Conservation (phyloP, 2,329 filamentous ascomycete species). For the Nigrospora osmanthi region DNA sequence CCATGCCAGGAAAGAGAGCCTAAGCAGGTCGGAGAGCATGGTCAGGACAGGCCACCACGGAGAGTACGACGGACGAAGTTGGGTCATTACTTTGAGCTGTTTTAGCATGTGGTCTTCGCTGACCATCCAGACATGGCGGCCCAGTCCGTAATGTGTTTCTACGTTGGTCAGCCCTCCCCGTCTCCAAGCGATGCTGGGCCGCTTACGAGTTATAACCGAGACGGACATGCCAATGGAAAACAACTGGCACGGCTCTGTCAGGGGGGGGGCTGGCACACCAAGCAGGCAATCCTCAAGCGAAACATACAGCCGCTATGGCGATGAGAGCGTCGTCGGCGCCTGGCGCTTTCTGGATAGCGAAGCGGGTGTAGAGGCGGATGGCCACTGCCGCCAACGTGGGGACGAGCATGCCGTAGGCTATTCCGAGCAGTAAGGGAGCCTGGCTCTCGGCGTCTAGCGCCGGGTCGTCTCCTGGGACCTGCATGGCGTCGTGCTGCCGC, state of each 20-base stretch:
- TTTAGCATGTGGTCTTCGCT: background rate
- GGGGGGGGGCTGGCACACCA: background rate
- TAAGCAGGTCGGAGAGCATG: background rate
- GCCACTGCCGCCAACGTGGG: background rate
- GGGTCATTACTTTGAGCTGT: background rate
- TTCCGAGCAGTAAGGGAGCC: background rate
- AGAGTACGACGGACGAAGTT: background rate
- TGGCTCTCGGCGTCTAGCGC: background rate
- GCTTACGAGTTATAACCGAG: background rate
- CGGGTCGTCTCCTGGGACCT: background rate
- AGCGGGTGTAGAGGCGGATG: background rate
- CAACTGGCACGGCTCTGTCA: background rate
- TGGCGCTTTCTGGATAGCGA: background rate
- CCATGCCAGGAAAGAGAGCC: background rate
- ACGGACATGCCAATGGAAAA: background rate
- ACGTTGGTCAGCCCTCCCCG: background rate
- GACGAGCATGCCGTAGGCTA: background rate
- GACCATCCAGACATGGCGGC: background rate
- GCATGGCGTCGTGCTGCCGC: background rate
- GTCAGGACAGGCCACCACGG: background rate
- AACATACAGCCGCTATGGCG: background rate
- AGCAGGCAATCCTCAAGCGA: background rate
- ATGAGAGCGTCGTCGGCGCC: background rate
- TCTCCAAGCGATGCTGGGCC: background rate
- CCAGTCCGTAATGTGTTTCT: background rate